A percentile compares a stretch with the other conserved stretches of the same genome.
Conservation (phyloP, 331 rosid genomes). For the Pyrus hybrid region DNA sequence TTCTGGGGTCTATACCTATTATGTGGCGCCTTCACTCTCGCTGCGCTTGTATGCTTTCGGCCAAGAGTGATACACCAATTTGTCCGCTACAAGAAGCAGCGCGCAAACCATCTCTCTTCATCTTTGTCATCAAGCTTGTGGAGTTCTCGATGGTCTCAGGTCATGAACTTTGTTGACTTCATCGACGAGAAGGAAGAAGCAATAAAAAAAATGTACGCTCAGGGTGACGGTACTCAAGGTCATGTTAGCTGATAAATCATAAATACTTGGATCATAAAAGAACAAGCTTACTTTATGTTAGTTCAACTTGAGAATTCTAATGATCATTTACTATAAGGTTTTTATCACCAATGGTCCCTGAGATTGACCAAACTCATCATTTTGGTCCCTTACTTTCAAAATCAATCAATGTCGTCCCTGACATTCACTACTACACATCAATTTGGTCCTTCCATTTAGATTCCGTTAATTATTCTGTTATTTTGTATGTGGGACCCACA, state of each 20-base stretch:
- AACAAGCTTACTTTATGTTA: neutral
- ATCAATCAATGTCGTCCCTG: too few species aligned
- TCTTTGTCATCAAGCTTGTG: constrained; percentile 22
- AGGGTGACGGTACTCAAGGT: constrained; percentile 31
- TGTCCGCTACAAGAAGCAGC: constrained; percentile 37
- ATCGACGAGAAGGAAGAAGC: constrained; percentile 87
- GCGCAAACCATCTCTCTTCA: constrained; percentile 23
- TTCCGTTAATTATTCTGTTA: too few species aligned
- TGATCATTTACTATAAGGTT: neutral
- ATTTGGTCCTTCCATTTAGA: too few species aligned
- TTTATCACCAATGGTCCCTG: too few species aligned
- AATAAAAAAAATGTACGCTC: constrained; percentile 62
- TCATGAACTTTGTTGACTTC: constrained; percentile 56
- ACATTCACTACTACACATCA: too few species aligned
- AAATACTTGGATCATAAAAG: neutral
- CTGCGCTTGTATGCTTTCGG: constrained; percentile 41
- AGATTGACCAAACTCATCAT: too few species aligned
- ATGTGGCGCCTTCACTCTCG: constrained; percentile 35
- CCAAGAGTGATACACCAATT: constrained; percentile 49
- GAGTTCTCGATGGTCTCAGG: constrained; percentile 35
- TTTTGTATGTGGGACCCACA: too few species aligned
- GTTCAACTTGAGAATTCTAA: neutral
- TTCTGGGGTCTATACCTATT: constrained; percentile 86
- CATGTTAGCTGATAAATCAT: constrained; percentile 25
- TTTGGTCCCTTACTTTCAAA: too few species aligned